Conservation (phyloP, 768 basidiomycete species). For the Lactarius pseudohatsudake region DNA sequence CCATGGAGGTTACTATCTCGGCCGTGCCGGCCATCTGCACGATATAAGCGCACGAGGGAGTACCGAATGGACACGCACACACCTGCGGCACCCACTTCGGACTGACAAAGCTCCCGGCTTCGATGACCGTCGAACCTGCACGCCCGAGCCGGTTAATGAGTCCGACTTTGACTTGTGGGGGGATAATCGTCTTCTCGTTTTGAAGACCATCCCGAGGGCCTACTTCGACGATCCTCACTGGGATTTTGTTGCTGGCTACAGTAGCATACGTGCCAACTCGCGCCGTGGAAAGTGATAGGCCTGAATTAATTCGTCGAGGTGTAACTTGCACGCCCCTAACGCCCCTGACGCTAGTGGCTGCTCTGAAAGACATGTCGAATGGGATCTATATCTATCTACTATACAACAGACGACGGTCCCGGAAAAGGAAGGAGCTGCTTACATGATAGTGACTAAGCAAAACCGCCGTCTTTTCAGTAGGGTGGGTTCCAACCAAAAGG, state of each 20-base stretch:
- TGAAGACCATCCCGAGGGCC: conserved; percentile 91
- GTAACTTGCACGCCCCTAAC: not conserved
- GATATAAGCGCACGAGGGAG: not conserved
- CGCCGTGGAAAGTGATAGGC: not conserved
- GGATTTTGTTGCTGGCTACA: conserved; percentile 23
- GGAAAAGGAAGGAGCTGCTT: too few relatives aligned
- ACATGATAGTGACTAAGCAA: too few relatives aligned
- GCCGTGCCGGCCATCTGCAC: conserved; percentile 84
- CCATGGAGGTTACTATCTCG: conserved; percentile 62
- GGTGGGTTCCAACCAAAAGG: too few relatives aligned
- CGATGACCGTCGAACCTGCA: conserved; percentile 70
- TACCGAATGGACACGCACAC: conserved; percentile 19
- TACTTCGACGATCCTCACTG: conserved; percentile 80
- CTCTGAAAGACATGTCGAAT: conserved; percentile 11
- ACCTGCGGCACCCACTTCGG: conserved; percentile 95
- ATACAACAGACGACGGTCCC: too few relatives aligned
- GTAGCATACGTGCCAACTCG: conserved; percentile 17
- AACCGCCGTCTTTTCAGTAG: too few relatives aligned
- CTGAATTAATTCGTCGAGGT: not conserved
- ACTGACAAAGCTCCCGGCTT: conserved; percentile 89
- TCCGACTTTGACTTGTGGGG: conserved; percentile 72
- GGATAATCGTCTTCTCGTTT: conserved; percentile 76
- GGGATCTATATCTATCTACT: too few relatives aligned
- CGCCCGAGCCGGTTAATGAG: conserved; percentile 71
- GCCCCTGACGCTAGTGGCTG: not conserved